phyloP scores from a whole-genome alignment of 1,284 basidiomycete species.

The Vanrija humicola region DNA sequence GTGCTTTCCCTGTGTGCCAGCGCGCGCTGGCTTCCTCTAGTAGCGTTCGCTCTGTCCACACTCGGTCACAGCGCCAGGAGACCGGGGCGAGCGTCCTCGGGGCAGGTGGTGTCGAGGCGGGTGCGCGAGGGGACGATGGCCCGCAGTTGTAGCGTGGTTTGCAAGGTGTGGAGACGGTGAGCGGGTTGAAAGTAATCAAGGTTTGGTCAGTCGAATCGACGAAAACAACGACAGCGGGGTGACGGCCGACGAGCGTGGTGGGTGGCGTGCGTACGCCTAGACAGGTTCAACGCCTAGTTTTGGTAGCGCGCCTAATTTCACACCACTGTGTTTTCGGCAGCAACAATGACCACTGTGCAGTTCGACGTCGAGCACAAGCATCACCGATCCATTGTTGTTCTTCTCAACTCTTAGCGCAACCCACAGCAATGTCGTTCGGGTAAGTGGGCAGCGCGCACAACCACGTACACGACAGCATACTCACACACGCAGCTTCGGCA shows the following conservation, averaged over 20 bases:
- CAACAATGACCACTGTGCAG: no score
- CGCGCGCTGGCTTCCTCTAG: no score
- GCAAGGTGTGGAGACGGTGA: no score
- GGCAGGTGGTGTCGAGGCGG: no score
- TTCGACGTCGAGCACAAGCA: not conserved
- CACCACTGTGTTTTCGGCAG: no score
- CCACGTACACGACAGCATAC: not conserved
- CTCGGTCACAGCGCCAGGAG: not conserved
- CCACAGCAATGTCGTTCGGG: not conserved
- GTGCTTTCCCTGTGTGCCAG: no score
- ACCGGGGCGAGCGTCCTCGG: no score
- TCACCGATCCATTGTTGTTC: not conserved
- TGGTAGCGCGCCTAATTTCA: no score
- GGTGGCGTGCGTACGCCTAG: not conserved
- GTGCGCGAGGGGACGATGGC: no score
- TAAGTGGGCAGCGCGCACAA: not conserved
- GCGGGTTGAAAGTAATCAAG: no score
- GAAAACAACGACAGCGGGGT: conserved; percentile 1
- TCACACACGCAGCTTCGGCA: not conserved
- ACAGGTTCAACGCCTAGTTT: not conserved
- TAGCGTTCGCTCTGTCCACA: not conserved
- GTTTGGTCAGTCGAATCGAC: not conserved
- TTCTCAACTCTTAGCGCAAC: not conserved
- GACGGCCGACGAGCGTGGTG: no score
- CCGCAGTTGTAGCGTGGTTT: no score